These are phyloP conservation scores for Globisporangium uncinulatum DNA, from an alignment of 352 stramenopile species.

Conservation along the genomic window DNA sequence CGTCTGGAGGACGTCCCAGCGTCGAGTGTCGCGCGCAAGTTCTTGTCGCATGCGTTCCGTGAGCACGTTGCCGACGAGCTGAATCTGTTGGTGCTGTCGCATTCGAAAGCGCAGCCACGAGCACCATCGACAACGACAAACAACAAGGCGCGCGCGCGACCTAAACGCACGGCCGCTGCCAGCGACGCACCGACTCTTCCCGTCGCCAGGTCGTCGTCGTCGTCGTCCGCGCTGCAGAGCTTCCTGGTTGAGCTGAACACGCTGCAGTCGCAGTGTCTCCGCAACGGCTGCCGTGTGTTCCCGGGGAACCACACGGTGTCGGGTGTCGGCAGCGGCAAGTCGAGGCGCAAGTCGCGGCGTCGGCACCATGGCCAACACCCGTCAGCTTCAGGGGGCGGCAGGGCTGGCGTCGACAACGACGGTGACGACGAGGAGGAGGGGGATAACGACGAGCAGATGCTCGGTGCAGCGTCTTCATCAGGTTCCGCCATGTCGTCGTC, in stretches of 20 bases:
- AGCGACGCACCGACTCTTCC: not conserved
- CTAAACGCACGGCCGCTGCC: not conserved
- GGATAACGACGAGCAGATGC: slow-evolving; percentile 16
- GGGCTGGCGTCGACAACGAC: slow-evolving; percentile 7
- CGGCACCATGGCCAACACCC: not conserved
- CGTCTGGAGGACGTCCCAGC: slow-evolving; percentile 20
- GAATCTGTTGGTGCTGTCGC: slow-evolving; percentile 24
- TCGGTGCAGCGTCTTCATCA: slow-evolving; percentile 22
- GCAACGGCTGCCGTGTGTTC: slow-evolving; percentile 31
- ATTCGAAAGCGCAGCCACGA: not conserved
- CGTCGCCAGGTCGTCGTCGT: not conserved
- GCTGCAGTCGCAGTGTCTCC: slow-evolving; percentile 29
- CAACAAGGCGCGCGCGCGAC: not conserved
- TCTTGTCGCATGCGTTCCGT: slow-evolving; percentile 31
- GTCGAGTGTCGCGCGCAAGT: slow-evolving; percentile 20
- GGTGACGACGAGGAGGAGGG: slow-evolving; percentile 9
- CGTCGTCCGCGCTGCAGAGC: slow-evolving; percentile 18
- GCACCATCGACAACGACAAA: not conserved
- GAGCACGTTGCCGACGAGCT: slow-evolving; percentile 38
- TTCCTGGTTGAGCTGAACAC: slow-evolving; percentile 29
- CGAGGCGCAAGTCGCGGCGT: slow-evolving; percentile 9
- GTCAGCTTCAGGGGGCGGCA: not conserved
- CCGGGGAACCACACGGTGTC: slow-evolving; percentile 16
- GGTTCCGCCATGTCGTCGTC: slow-evolving; percentile 20
- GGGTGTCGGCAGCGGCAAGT: not conserved